Conservation (phyloP, 1,284 basidiomycete species). For the Ustilago tritici region DNA sequence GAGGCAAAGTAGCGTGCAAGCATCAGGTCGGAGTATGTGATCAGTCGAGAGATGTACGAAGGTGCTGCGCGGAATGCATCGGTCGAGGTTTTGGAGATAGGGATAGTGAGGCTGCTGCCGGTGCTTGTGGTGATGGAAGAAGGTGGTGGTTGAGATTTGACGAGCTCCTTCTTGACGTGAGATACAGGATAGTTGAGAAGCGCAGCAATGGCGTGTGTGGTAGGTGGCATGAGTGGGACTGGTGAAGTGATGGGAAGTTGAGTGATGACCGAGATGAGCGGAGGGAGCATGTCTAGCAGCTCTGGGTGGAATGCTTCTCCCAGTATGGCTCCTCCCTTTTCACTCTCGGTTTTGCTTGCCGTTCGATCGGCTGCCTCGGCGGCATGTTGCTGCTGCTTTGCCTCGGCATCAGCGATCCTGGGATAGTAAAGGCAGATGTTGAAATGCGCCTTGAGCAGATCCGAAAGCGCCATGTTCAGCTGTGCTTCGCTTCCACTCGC, state of each 20-base stretch:
- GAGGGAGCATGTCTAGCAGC: slow-evolving; percentile 48
- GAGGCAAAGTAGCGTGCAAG: slow-evolving; percentile 39
- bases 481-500: slow-evolving; percentile 43
- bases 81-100: slow-evolving; percentile 31
- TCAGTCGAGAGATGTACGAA: slow-evolving; percentile 28
- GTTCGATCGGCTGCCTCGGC: slow-evolving; percentile 1
- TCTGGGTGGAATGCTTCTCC: slow-evolving; percentile 50
- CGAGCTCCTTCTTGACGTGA: slow-evolving; percentile 30
- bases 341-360: not conserved
- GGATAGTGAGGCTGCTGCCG: slow-evolving; percentile 3
- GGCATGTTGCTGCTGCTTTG: slow-evolving; percentile 23
- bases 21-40: slow-evolving; percentile 39
- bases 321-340: slow-evolving; percentile 14
- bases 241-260: slow-evolving; percentile 27
- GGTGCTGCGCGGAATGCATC: slow-evolving; percentile 27
- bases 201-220: slow-evolving; percentile 60
- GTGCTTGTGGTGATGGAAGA: not conserved
- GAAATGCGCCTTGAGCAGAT: slow-evolving; percentile 62
- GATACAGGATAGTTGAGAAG: slow-evolving; percentile 58
- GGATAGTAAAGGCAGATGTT: slow-evolving; percentile 65
- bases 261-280: slow-evolving; percentile 47
- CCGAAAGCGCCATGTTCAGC: slow-evolving; percentile 48
- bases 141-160: not conserved
- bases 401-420: slow-evolving; percentile 36
- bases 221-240: slow-evolving; percentile 51